Percentiles rank a stretch among this genome's conserved stretches.
phyloP scores from a whole-genome alignment of 345 rosid genomes.

The Hypericum perforatum region DNA sequence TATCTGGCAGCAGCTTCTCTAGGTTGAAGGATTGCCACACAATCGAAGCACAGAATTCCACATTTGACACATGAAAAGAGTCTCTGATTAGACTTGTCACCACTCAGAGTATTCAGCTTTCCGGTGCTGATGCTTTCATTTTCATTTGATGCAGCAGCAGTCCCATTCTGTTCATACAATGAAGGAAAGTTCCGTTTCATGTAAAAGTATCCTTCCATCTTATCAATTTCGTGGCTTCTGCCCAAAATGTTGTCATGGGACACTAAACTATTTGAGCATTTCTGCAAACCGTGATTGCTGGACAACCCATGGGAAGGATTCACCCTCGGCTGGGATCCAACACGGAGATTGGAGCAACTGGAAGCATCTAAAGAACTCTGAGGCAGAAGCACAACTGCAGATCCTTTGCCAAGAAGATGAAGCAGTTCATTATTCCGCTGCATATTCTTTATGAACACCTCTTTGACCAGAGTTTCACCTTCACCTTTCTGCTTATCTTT shows the following conservation, averaged over 20 bases:
- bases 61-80: conserved; percentile 86
- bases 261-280: conserved; percentile 28
- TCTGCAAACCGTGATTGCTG: conserved; percentile 27
- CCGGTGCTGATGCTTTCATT: conserved; percentile 22
- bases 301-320: conserved; percentile 26
- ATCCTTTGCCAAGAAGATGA: conserved; percentile 66
- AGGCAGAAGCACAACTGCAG: conserved; percentile 66
- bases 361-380: conserved; percentile 60
- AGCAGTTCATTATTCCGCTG: conserved; percentile 61
- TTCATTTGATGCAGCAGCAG: conserved; percentile 24
- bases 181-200: conserved; percentile 52
- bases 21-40: conserved; percentile 82
- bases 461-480: conserved; percentile 78
- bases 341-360: conserved; percentile 54
- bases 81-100: conserved; percentile 72
- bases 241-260: conserved; percentile 24
- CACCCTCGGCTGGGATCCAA: conserved; percentile 53
- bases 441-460: conserved; percentile 59
- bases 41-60: conserved; percentile 78
- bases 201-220: conserved; percentile 32
- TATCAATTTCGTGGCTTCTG: conserved; percentile 20
- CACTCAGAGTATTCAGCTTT: conserved; percentile 21
- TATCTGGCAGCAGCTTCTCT: conserved; percentile 69
- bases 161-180: conserved; percentile 43
- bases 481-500: conserved; percentile 83